Percentiles rank a stretch among this genome's conserved stretches.
Evolutionary conservation across 805 yeast species (phyloP).

Genomic region (Clavispora santaluciae): DNA sequence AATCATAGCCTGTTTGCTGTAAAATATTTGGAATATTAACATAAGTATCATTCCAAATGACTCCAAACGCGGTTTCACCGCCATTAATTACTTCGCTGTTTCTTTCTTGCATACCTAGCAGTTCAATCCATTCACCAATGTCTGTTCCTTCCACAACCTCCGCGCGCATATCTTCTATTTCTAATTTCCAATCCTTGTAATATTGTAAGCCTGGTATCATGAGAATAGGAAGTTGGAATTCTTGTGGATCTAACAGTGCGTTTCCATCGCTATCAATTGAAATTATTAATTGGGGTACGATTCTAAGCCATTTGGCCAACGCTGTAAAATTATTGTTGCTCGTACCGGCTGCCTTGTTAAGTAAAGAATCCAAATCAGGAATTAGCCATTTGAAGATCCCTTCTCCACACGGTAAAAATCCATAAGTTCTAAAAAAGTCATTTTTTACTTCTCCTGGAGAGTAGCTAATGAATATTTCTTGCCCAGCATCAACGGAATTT

Average conservation of each 20-base stretch:
- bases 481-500: conserved; percentile 2
- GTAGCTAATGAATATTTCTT: conserved; percentile 14
- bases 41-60: conserved; percentile 8
- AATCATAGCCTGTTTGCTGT: conserved; percentile 7
- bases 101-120: conserved; percentile 7
- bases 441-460: conserved; percentile 7
- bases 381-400: conserved; percentile 6
- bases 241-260: conserved; percentile 3
- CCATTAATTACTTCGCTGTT: conserved; percentile 3
- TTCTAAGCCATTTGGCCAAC: conserved; percentile 15
- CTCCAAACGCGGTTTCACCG: conserved; percentile 13
- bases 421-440: conserved; percentile 11
- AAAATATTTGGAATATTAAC: conserved; percentile 9
- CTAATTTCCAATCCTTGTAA: conserved; percentile 8
- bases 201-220: conserved; percentile 13
- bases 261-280: not conserved
- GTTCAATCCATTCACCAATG: conserved; percentile 2
- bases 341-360: not conserved
- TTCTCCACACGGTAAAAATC: conserved; percentile 9
- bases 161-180: not conserved
- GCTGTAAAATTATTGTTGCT: conserved; percentile 2
- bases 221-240: conserved; percentile 10
- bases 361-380: conserved; percentile 2
- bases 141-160: not conserved
- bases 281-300: conserved; percentile 8